phyloP scores from a whole-genome alignment of 2,329 filamentous ascomycete species.

The Podosphaera fusca region DNA sequence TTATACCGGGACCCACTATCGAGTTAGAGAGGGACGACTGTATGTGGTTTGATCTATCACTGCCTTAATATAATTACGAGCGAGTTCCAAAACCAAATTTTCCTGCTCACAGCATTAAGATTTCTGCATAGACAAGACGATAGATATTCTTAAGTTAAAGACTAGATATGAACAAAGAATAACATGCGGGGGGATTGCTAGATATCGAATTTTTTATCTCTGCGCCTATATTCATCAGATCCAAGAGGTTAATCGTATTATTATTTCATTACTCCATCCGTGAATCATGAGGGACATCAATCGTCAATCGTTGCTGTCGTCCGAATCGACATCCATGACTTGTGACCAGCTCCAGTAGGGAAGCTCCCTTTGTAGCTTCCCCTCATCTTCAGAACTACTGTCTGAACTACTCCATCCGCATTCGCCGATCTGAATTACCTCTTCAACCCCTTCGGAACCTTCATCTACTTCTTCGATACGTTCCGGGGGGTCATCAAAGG shows the following conservation, averaged over 20 bases:
- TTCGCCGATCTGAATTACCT: conserved; percentile 9
- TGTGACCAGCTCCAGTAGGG: conserved; percentile 13
- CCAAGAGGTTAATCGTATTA: neutral
- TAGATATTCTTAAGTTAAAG: too few relatives aligned
- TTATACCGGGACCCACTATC: too few relatives aligned
- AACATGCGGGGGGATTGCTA: too few relatives aligned
- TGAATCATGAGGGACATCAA: neutral
- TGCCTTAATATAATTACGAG: too few relatives aligned
- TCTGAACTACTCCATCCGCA: conserved; percentile 4
- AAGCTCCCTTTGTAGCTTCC: conserved; percentile 7
- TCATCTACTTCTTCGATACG: conserved; percentile 16
- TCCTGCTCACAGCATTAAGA: too few relatives aligned
- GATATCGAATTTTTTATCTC: neutral
- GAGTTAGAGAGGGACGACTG: too few relatives aligned
- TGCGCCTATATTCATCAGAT: neutral
- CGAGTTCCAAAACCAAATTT: too few relatives aligned
- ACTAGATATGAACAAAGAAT: too few relatives aligned
- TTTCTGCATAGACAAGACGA: too few relatives aligned
- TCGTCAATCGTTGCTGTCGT: neutral
- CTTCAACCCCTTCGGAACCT: conserved; percentile 14
- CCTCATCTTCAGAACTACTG: conserved; percentile 4
- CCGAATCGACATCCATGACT: conserved; percentile 7
- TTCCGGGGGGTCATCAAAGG: conserved; percentile 16
- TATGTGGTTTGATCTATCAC: too few relatives aligned
- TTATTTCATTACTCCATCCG: neutral